Evolutionary conservation across 208 protist species (phyloP), one percentile per base, ranked within the genome.

Genomic region (Spongospora subterranea): DNA sequence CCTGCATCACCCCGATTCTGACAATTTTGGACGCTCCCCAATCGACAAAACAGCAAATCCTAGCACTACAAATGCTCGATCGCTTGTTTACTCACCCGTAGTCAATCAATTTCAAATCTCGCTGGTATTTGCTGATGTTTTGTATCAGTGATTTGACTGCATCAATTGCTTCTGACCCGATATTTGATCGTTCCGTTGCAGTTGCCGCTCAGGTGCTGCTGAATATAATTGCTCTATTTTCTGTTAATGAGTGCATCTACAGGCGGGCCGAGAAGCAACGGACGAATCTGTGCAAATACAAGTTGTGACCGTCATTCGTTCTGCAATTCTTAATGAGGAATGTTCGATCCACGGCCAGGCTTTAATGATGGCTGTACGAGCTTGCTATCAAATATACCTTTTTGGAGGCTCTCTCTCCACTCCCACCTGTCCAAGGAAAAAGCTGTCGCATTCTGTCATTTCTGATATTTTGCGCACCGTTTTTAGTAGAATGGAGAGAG

Each of bases 321-420:
- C 94, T 24, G 94, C 94, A 1, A 95, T 96, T 6, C 93, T 92
- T 1, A 93, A 94, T 38, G 46, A 60, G 40, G 71, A 77, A 6
- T 93, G 92, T 43, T 94, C 93, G 11, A 92, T 96, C 17, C 96
- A 97, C 91, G 95, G 94, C 11, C 45, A 88, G 24, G 89, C 91
- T 65, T 92, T 97, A 39, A 91, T 96, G 89, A 92, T 90, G 38
- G 91, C 94, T 0, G 95, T 96, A 29, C 88, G 91, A 53, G 95
- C 94, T 41, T 95, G 92, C 89, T 96, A 96, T 88, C 95, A 96
- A 90, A 95, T 96, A n/a, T 94, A 95, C 90, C 92, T 96, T 20
- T 82, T 20, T 82, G 71, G 71, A 45, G 71, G 50, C 13, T 6
- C 0, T 91, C 95, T 46, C 92, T 89, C 77, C 38, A 1, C 32